Percentiles rank a stretch among this genome's conserved stretches.
These are phyloP conservation scores for Sporothrix schenckii DNA, from an alignment of 2,329 filamentous ascomycete genomes.

Conservation along the genomic window DNA sequence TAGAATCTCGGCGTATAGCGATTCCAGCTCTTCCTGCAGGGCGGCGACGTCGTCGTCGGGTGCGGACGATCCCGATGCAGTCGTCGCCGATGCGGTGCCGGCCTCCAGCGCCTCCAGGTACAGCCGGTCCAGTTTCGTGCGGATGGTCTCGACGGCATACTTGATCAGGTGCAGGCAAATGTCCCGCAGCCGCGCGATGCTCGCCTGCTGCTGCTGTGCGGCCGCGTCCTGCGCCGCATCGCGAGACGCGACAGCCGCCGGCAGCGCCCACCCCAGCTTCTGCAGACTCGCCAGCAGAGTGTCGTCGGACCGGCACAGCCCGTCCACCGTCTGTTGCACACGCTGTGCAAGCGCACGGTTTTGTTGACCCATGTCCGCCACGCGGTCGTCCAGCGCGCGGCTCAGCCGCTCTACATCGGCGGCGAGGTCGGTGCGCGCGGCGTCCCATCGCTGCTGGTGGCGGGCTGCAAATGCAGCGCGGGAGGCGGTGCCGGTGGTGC, in stretches of 20 bases:
- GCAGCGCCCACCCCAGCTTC: slow-evolving; percentile 65
- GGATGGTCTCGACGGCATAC: slow-evolving; percentile 57
- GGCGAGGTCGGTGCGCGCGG: slow-evolving; percentile 48
- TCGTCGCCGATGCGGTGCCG: background rate
- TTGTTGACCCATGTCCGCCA: slow-evolving; percentile 57
- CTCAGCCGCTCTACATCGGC: slow-evolving; percentile 54
- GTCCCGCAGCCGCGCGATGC: slow-evolving; percentile 61
- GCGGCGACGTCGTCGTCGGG: slow-evolving; percentile 51
- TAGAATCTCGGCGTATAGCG: slow-evolving; percentile 68
- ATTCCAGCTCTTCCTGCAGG: slow-evolving; percentile 67
- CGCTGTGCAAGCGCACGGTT: slow-evolving; percentile 49
- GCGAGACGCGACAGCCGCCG: slow-evolving; percentile 47
- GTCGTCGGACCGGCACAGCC: slow-evolving; percentile 63
- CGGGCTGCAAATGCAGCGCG: slow-evolving; percentile 45
- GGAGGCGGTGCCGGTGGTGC: slow-evolving; percentile 42
- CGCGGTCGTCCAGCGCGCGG: slow-evolving; percentile 51
- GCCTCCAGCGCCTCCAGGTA: slow-evolving; percentile 54
- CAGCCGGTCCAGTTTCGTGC: slow-evolving; percentile 58
- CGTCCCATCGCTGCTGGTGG: slow-evolving; percentile 46
- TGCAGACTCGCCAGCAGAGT: slow-evolving; percentile 66
- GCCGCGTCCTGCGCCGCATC: slow-evolving; percentile 14
- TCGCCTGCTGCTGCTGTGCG: slow-evolving; percentile 55
- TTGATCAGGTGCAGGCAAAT: slow-evolving; percentile 62
- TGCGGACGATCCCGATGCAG: slow-evolving; percentile 42
- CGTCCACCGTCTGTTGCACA: slow-evolving; percentile 54